Conservation (phyloP, 192 early-diverging fungal genomes). For the Gryganskiella cystojenkinii region DNA sequence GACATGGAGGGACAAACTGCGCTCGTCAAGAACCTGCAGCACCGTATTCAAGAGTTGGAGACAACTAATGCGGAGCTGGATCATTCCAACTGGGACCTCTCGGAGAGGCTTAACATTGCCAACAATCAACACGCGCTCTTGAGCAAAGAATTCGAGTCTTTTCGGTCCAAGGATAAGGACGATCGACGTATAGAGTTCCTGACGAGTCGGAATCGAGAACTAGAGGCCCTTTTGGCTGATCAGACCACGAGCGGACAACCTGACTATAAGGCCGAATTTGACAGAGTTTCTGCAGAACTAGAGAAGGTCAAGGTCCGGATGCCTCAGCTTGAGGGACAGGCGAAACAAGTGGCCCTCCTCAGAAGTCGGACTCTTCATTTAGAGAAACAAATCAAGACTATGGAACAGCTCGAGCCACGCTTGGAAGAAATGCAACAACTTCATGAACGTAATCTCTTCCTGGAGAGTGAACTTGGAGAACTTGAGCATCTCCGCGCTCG, state of each 20-base stretch:
- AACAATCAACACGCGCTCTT: constrained; percentile 48
- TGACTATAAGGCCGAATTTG: constrained; percentile 44
- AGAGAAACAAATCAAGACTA: constrained; percentile 51
- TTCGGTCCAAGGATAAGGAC: constrained; percentile 48
- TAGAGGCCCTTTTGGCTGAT: constrained; percentile 28
- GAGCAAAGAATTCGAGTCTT: constrained; percentile 43
- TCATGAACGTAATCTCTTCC: constrained; percentile 44
- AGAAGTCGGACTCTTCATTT: constrained; percentile 34
- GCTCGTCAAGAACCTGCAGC: constrained; percentile 36
- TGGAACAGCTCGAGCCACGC: constrained; percentile 46
- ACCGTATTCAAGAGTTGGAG: constrained; percentile 47
- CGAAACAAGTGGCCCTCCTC: constrained; percentile 41
- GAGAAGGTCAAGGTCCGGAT: constrained; percentile 43
- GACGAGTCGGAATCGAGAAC: constrained; percentile 29
- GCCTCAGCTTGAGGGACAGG: constrained; percentile 45
- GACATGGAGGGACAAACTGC: constrained; percentile 46
- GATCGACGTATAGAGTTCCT: constrained; percentile 41
- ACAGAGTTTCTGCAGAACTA: constrained; percentile 23
- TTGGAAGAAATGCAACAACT: constrained; percentile 32
- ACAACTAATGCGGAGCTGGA: constrained; percentile 51
- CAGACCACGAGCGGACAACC: constrained; percentile 30
- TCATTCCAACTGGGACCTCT: constrained; percentile 48
- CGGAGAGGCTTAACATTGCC: constrained; percentile 46
- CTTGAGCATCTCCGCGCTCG: constrained; percentile 45
- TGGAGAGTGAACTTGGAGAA: constrained; percentile 41